Base-by-base conservation (phyloP, 2,329 filamentous ascomycete genomes). In the Ascomycota sp. region DNA sequence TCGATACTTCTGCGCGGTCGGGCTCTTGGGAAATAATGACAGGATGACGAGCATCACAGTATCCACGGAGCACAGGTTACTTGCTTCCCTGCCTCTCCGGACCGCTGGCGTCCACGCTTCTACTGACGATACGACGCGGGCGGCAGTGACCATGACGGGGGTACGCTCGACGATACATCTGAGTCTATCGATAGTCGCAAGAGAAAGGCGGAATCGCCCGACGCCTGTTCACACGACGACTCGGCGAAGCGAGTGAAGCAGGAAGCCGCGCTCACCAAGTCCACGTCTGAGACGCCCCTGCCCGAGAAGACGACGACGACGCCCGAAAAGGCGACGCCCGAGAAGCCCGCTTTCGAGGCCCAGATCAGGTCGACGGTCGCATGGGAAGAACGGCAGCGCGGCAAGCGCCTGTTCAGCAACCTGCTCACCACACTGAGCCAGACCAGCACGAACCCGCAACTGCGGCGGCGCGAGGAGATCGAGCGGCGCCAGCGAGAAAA, bases 371-470 rank as follows among this genome's bases (percentile, higher is more conserved):
- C 10, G 19, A 6, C 28, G 44, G 24, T 44, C 42, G 6, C 50
- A 72, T 33, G 78, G 91, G 43, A 86, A 95, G 47, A 81, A 75
- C n/a, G n/a, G 50, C 82, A 79, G 47, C 75, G 86, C 23, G 79
- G 80, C 15, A 76, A 79, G 51, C 69, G 86, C 31, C 61, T 95
- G 35, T 94, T 94, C 46, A 85, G 86, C 36, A 79, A 75, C 23
- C 56, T 91, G 33, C 59, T 89, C 35, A 79, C 65, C 48, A 81
- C 77, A 23, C 63, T 92, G 35, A 82, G 75, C 50, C 78, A 86
- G 53, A 74, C 66, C 42, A 65, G 64, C 45, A 66, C 60, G 40
- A 61, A 47, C 56, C 62, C 56, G 58, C 71, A 61, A 58, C 71
- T 76, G 53, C 75, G 67, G 52, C 72, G 69, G 42, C 73, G 79